phyloP scores from a whole-genome alignment of 2,329 filamentous ascomycete species.

The Phialophora verrucosa region DNA sequence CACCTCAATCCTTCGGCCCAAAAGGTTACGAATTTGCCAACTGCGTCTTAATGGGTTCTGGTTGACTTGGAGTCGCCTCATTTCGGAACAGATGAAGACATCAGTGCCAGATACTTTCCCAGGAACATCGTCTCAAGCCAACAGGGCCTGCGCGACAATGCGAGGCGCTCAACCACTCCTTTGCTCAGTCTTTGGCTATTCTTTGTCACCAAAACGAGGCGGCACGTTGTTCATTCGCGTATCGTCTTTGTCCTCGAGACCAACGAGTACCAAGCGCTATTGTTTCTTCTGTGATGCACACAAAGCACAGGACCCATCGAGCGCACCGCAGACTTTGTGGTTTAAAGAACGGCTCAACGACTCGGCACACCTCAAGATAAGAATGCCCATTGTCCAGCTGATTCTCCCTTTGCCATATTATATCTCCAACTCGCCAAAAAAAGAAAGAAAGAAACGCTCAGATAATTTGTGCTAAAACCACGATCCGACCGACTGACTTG shows the following conservation, averaged over 20 bases:
- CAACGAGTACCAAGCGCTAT: background rate
- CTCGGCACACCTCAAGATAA: background rate
- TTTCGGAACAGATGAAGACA: too few relatives aligned
- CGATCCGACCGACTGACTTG: background rate
- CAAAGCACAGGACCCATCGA: background rate
- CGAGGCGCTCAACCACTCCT: background rate
- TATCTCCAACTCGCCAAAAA: background rate
- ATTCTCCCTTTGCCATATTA: background rate
- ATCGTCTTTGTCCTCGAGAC: background rate
- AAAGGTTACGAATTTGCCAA: too few relatives aligned
- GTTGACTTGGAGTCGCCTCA: too few relatives aligned
- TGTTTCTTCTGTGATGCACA: background rate
- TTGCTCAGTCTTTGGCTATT: background rate
- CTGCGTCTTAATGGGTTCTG: too few relatives aligned
- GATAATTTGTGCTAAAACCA: background rate
- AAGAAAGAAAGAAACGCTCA: background rate
- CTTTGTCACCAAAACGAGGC: background rate
- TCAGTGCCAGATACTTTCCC: too few relatives aligned
- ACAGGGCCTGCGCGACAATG: too few relatives aligned
- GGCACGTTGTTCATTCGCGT: background rate
- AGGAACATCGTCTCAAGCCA: too few relatives aligned
- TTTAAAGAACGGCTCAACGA: background rate
- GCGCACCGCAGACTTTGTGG: background rate
- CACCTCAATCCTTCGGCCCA: too few relatives aligned
- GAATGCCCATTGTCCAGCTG: background rate